phyloP scores from a whole-genome alignment of 495 filamentous ascomycete genomes.

The Parathielavia appendiculata region DNA sequence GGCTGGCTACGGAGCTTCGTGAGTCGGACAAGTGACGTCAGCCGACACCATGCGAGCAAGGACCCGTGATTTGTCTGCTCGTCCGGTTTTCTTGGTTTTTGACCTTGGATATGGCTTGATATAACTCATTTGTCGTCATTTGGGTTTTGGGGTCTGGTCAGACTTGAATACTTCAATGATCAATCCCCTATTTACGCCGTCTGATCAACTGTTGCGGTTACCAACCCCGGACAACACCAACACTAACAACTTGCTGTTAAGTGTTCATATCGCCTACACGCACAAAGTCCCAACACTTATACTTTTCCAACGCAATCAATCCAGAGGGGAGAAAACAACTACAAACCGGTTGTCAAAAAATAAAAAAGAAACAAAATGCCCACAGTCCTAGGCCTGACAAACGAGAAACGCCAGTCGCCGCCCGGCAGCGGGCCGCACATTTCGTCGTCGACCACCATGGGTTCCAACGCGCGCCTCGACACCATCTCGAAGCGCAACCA shows the following conservation, averaged over 20 bases:
- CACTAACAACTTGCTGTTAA: too few relatives aligned
- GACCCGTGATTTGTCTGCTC: not conserved
- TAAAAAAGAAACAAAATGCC: not conserved
- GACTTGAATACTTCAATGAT: too few relatives aligned
- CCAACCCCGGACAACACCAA: too few relatives aligned
- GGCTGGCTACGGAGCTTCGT: slow-evolving; percentile 6
- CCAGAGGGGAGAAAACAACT: too few relatives aligned
- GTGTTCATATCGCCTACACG: too few relatives aligned
- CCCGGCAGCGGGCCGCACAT: slow-evolving; percentile 12
- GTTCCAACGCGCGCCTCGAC: slow-evolving; percentile 28
- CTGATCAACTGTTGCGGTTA: too few relatives aligned
- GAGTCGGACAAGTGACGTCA: slow-evolving; percentile 21
- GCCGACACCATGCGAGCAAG: slow-evolving; percentile 10
- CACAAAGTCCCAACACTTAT: too few relatives aligned
- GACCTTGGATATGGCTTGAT: not conserved
- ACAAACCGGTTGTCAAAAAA: not conserved
- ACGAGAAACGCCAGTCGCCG: slow-evolving; percentile 18
- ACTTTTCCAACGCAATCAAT: too few relatives aligned
- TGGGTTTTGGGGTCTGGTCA: too few relatives aligned
- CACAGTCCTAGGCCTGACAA: slow-evolving; percentile 7
- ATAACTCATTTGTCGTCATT: slow-evolving; percentile 9
- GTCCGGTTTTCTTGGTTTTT: slow-evolving; percentile 19
- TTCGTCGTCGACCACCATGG: slow-evolving; percentile 21
- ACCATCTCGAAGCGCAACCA: slow-evolving; percentile 40
- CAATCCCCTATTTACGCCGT: too few relatives aligned